Percentiles rank a stretch among this genome's conserved stretches.
These are phyloP conservation scores for Margaritispora aquatica DNA, from an alignment of 495 filamentous ascomycete genomes.

Conservation along the genomic window DNA sequence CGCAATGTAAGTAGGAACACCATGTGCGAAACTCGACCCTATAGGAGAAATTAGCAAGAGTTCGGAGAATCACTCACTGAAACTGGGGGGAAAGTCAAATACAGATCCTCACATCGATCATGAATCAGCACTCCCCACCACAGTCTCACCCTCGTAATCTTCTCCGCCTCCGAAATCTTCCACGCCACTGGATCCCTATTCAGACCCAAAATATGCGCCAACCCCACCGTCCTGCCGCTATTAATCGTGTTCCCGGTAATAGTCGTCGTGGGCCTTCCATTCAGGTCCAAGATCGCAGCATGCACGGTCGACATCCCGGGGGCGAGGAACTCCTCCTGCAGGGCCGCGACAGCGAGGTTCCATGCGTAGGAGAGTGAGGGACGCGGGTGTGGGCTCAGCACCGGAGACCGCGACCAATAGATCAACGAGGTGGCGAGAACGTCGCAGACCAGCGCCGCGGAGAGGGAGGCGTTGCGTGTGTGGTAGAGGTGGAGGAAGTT, in stretches of 20 bases:
- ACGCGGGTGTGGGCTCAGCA: conserved; percentile 38
- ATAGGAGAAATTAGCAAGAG: background rate
- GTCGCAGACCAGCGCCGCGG: conserved; percentile 45
- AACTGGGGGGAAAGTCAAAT: too few relatives aligned
- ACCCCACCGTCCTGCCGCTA: conserved; percentile 41
- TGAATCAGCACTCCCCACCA: conserved; percentile 52
- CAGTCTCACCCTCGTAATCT: conserved; percentile 39
- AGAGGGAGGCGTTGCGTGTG: conserved; percentile 31
- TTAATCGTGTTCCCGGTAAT: conserved; percentile 48
- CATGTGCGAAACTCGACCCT: conserved; percentile 48
- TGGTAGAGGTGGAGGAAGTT: conserved; percentile 41
- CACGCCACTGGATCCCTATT: conserved; percentile 44
- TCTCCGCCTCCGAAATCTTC: conserved; percentile 42
- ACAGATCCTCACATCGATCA: conserved; percentile 40
- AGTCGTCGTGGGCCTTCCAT: conserved; percentile 44
- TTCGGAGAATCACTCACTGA: background rate
- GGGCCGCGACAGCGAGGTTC: conserved; percentile 44
- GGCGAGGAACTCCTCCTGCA: conserved; percentile 45
- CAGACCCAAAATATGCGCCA: conserved; percentile 45
- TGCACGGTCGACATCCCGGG: conserved; percentile 45
- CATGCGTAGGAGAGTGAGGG: conserved; percentile 45
- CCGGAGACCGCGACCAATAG: conserved; percentile 41
- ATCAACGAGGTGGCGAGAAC: conserved; percentile 47
- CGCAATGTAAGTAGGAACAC: conserved; percentile 42
- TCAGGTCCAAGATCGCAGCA: conserved; percentile 42